phyloP scores from a whole-genome alignment of 2,329 filamentous ascomycete species.

The Emmonsiellopsis sp. region DNA sequence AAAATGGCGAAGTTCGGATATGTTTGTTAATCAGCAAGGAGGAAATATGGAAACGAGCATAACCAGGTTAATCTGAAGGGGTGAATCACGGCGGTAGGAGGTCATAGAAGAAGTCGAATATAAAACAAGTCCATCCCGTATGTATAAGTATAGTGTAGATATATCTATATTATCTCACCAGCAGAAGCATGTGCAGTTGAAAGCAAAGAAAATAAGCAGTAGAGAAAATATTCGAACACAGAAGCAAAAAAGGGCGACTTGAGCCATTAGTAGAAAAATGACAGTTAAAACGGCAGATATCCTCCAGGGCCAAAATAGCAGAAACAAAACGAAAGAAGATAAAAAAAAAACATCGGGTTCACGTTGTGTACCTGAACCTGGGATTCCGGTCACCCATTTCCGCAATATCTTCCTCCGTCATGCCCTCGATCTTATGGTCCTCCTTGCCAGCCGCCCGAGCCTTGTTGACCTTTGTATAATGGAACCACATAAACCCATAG shows the following conservation, averaged over 20 bases:
- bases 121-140: too few species aligned
- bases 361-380: constrained; percentile 31
- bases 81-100: too few species aligned
- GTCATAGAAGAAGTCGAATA: too few species aligned
- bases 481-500: constrained; percentile 48
- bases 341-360: constrained; percentile 7
- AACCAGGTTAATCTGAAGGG: too few species aligned
- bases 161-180: not conserved
- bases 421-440: constrained; percentile 29
- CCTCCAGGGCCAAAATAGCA: constrained; percentile 12
- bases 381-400: constrained; percentile 37
- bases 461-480: constrained; percentile 43
- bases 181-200: too few species aligned
- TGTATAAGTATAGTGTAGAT: not conserved
- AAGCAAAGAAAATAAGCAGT: too few species aligned
- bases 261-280: too few species aligned
- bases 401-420: constrained; percentile 33
- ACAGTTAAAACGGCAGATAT: too few species aligned
- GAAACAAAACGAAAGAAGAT: not conserved
- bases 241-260: not conserved
- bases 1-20: too few species aligned
- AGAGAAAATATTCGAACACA: too few species aligned
- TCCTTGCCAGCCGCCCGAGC: constrained; percentile 27
- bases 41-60: too few species aligned
- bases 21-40: too few species aligned